These are phyloP conservation scores for Linderina pennispora DNA, from an alignment of 192 early-diverging fungal genomes.

Conservation along the genomic window DNA sequence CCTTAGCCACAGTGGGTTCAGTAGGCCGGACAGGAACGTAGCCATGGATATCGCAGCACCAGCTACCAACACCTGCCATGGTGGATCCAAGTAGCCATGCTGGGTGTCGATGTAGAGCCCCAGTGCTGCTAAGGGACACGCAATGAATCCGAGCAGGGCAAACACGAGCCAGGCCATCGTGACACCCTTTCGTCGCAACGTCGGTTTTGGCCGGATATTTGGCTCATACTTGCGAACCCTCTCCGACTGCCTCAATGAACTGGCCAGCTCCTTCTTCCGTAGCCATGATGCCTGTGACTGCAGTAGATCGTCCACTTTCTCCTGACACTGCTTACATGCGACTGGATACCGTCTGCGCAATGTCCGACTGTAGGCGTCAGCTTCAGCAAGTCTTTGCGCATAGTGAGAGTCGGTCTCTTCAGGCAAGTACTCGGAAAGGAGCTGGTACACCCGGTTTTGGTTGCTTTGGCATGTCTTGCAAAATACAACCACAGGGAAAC, in stretches of 20 bases:
- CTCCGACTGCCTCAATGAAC: conserved; percentile 22
- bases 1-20: conserved; percentile 39
- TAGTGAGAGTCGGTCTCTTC: conserved; percentile 31
- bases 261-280: conserved; percentile 22
- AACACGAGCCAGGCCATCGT: conserved; percentile 16
- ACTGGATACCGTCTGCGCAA: conserved; percentile 28
- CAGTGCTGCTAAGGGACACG: conserved; percentile 13
- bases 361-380: conserved; percentile 24
- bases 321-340: conserved; percentile 31
- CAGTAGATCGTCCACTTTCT: conserved; percentile 21
- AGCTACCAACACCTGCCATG: not conserved
- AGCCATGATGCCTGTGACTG: conserved; percentile 34
- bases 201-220: conserved; percentile 14
- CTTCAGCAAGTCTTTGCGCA: conserved; percentile 1
- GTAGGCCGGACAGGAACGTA: conserved; percentile 12
- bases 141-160: conserved; percentile 6
- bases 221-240: conserved; percentile 7
- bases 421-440: conserved; percentile 31
- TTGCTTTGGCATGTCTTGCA: conserved; percentile 37
- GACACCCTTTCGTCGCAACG: conserved; percentile 22
- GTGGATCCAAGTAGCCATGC: not conserved
- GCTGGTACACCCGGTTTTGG: conserved; percentile 36
- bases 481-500: no score
- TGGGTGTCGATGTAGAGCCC: conserved; percentile 3
- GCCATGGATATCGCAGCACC: conserved; percentile 6